Conservation (phyloP, 495 filamentous ascomycete genomes). For the Podospora anserina region DNA sequence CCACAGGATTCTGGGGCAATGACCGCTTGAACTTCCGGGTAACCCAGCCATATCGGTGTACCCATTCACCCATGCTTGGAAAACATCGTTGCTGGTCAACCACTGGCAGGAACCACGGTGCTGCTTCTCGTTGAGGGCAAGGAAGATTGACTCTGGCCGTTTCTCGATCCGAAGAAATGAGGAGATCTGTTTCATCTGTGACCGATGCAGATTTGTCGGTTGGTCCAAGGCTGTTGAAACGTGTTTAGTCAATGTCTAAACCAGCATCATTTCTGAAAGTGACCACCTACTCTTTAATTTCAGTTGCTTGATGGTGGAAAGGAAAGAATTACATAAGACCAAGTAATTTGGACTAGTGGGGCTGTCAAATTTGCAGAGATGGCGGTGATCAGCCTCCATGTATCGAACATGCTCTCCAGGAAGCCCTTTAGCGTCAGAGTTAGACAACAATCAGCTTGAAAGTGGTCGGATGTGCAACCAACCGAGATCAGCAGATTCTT, state of each 20-base stretch:
- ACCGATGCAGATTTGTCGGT: conserved; percentile 9
- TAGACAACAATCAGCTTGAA: neutral
- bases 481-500: conserved; percentile 39
- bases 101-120: conserved; percentile 14
- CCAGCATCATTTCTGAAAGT: too few species aligned
- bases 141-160: conserved; percentile 7
- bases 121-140: conserved; percentile 16
- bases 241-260: too few species aligned
- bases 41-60: neutral
- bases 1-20: conserved; percentile 18
- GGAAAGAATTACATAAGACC: conserved; percentile 19
- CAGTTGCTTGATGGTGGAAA: conserved; percentile 20
- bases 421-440: conserved; percentile 26
- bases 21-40: neutral
- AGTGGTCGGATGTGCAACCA: neutral
- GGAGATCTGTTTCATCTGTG: conserved; percentile 13
- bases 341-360: conserved; percentile 23
- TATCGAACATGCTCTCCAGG: conserved; percentile 35
- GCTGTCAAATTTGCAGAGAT: conserved; percentile 26
- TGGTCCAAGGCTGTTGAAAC: neutral
- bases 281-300: conserved; percentile 13
- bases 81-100: neutral
- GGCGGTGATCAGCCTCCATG: conserved; percentile 45
- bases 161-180: conserved; percentile 9
- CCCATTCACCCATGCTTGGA: conserved; percentile 8